Evolutionary conservation across 805 yeast species (phyloP).

Genomic region (Candida argentea): DNA sequence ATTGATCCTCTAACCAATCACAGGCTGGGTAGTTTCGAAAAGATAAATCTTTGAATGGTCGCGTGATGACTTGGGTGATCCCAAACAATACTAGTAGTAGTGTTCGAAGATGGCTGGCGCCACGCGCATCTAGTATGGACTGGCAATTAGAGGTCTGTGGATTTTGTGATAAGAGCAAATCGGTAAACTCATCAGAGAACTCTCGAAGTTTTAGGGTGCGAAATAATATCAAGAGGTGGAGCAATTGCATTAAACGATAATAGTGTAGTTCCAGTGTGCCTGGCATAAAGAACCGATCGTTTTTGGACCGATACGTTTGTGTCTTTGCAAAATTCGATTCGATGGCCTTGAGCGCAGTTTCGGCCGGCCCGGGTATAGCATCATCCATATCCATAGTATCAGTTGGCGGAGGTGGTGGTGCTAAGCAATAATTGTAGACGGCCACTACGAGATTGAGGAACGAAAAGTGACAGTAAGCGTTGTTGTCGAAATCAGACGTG

Average conservation of each 20-base stretch:
- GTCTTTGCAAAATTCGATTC: conserved; percentile 14
- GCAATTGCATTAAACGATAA: conserved; percentile 14
- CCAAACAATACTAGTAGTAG: conserved; percentile 16
- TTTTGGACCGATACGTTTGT: conserved; percentile 13
- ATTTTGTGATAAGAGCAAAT: too few relatives aligned
- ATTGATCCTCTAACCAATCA: conserved; percentile 11
- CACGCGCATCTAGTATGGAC: too few relatives aligned
- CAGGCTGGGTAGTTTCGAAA: conserved; percentile 11
- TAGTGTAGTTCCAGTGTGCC: conserved; percentile 15
- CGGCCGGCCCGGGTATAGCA: neutral
- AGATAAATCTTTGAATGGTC: conserved; percentile 20
- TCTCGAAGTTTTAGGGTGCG: conserved; percentile 16
- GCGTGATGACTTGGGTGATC: conserved; percentile 14
- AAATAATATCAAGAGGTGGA: conserved; percentile 14
- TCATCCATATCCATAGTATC: too few relatives aligned
- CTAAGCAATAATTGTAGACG: conserved; percentile 15
- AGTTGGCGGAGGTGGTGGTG: conserved; percentile 5
- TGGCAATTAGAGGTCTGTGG: too few relatives aligned
- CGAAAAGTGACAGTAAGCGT: conserved; percentile 18
- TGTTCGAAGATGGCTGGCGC: conserved; percentile 6
- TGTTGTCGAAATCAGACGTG: conserved; percentile 10
- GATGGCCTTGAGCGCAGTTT: conserved; percentile 3
- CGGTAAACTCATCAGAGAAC: conserved; percentile 14
- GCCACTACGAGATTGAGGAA: conserved; percentile 15
- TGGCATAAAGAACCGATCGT: conserved; percentile 8